Percentiles rank a stretch among this genome's conserved stretches.
Conservation (phyloP, 2,329 filamentous ascomycete species). For the Neopestalotiopsis clavispora region DNA sequence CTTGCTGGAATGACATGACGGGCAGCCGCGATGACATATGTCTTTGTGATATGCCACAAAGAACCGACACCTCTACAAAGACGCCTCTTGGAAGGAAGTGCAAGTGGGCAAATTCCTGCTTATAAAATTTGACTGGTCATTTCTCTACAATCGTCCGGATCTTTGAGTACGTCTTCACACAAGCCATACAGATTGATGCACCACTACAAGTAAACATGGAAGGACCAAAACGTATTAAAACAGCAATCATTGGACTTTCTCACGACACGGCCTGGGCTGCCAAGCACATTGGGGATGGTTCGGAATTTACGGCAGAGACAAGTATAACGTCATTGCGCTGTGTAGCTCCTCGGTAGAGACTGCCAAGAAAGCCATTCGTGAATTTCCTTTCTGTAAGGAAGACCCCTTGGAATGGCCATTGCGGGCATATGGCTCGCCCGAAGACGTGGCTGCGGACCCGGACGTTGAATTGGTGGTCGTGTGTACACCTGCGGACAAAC, state of each 20-base stretch:
- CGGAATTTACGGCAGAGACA: constrained; percentile 50
- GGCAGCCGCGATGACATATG: neutral
- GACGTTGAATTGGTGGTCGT: constrained; percentile 59
- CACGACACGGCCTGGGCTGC: constrained; percentile 57
- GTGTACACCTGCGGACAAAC: constrained; percentile 56
- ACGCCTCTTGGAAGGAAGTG: neutral
- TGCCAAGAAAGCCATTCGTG: constrained; percentile 44
- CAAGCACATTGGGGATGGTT: constrained; percentile 61
- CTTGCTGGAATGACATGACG: neutral
- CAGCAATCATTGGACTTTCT: constrained; percentile 62
- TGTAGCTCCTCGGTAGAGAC: constrained; percentile 52
- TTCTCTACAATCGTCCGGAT: neutral
- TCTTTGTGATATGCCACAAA: neutral
- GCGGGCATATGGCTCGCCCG: constrained; percentile 53
- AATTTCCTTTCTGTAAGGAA: no score
- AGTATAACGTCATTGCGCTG: constrained; percentile 54
- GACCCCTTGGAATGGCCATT: constrained; percentile 15
- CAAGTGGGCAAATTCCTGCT: neutral
- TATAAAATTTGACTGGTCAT: neutral
- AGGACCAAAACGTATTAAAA: constrained; percentile 41
- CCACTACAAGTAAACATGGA: neutral
- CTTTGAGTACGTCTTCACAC: neutral
- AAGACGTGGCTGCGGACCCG: constrained; percentile 50
- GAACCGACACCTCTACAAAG: neutral
- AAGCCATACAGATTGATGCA: neutral